Evolutionary conservation across 192 early-diverging fungal genomes (phyloP).

Genomic region (Haplosporangium gracile): DNA sequence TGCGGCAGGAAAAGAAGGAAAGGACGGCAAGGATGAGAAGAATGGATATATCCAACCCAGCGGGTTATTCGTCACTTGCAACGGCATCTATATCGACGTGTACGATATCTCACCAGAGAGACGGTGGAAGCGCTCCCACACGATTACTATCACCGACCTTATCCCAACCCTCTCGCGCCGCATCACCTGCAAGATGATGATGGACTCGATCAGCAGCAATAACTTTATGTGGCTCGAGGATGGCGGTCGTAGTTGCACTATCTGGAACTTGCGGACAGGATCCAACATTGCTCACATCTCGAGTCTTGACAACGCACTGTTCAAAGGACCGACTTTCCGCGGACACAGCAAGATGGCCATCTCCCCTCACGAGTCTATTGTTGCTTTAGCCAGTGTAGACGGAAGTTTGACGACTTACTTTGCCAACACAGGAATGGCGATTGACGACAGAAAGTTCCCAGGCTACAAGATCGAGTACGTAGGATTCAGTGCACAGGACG

Average conservation of each 20-base stretch:
- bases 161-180: conserved; percentile 43
- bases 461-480: conserved; percentile 49
- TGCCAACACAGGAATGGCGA: conserved; percentile 54
- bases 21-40: neutral
- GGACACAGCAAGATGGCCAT: conserved; percentile 56
- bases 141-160: conserved; percentile 37
- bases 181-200: conserved; percentile 58
- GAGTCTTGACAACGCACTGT: conserved; percentile 48
- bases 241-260: conserved; percentile 43
- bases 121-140: conserved; percentile 37
- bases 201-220: conserved; percentile 47
- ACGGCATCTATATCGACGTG: conserved; percentile 41
- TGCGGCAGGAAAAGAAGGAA: conserved; percentile 4
- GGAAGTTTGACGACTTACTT: conserved; percentile 54
- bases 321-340: conserved; percentile 47
- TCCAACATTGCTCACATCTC: conserved; percentile 53
- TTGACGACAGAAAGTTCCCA: conserved; percentile 50
- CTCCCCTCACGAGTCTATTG: conserved; percentile 52
- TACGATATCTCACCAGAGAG: conserved; percentile 37
- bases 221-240: conserved; percentile 57
- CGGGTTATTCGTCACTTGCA: conserved; percentile 39
- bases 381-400: conserved; percentile 53
- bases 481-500: conserved; percentile 42
- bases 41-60: neutral
- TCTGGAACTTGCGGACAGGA: conserved; percentile 48